Percentiles rank a stretch among this genome's conserved stretches.
phyloP scores from a whole-genome alignment of 306 rosid genomes.

The Albizia julibrissin region DNA sequence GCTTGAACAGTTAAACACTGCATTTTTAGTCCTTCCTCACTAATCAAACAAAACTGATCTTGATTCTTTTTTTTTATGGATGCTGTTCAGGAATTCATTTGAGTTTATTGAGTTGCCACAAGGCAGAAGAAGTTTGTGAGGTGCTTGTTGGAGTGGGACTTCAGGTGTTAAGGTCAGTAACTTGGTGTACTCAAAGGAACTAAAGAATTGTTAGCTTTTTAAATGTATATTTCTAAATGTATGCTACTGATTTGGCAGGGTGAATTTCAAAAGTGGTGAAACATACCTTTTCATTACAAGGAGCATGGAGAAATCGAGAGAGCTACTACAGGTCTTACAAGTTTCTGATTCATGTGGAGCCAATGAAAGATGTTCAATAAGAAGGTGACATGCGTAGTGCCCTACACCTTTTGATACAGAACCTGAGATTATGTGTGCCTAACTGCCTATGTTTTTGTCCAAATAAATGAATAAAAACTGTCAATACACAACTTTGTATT shows the following conservation, averaged over 20 bases:
- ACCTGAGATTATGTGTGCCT: background rate
- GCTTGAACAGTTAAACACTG: slow-evolving; percentile 18
- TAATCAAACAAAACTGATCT: slow-evolving; percentile 11
- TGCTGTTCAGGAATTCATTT: slow-evolving; percentile 50
- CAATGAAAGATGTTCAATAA: slow-evolving; percentile 50
- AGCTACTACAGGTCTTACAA: slow-evolving; percentile 54
- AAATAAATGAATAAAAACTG: background rate
- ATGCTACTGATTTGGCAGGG: slow-evolving; percentile 50
- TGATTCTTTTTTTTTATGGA: slow-evolving; percentile 10
- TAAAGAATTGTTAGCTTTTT: slow-evolving; percentile 21
- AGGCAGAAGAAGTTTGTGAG: slow-evolving; percentile 69
- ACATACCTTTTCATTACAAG: slow-evolving; percentile 72
- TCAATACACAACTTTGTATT: background rate
- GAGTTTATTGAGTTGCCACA: slow-evolving; percentile 60
- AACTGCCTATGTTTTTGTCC: background rate
- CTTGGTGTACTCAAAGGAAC: slow-evolving; percentile 25
- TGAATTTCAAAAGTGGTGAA: slow-evolving; percentile 52
- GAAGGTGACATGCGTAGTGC: slow-evolving; percentile 57
- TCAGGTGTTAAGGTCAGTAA: slow-evolving; percentile 84
- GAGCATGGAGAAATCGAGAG: slow-evolving; percentile 76
- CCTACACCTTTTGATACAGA: background rate
- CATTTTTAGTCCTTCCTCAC: slow-evolving; percentile 1
- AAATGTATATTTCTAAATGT: slow-evolving; percentile 24
- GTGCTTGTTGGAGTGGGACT: slow-evolving; percentile 85
- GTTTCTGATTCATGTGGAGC: slow-evolving; percentile 47